Base-by-base conservation (phyloP, 1,284 basidiomycete species). In the Cryptococcus deneoformans region DNA sequence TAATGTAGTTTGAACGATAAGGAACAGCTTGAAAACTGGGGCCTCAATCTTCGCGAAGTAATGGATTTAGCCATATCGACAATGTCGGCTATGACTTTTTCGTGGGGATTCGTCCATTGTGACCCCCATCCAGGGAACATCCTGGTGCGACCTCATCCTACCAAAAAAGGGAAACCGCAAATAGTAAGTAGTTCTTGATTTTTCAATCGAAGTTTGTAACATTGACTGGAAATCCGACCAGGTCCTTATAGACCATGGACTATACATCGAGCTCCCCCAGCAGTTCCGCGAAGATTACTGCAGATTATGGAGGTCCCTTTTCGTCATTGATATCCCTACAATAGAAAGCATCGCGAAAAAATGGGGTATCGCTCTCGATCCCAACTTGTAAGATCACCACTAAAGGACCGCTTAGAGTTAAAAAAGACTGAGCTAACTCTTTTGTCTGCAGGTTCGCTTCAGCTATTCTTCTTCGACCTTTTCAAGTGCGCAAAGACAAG, bases 21-120 rank as follows among this genome's bases (percentile, higher is more conserved):
- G 42, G 74, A 69, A 36, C 69, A 73, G 52, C 66, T 80, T 36
- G 74, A 75, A 49, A 67, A 61, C 36, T 77, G 70, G 77, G 72
- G 67, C 5, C 66, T 81, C 45, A 73, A 72, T 7, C 78, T 85
- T 12, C 80, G 83, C 57, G 82, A 84, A 38, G 75, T 75, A 1
- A 78, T 79, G 77, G 77, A 79, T 54, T 65, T 78, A 8, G 72
- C 73, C 2, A 78, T 79, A 45, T 64, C 87, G 55, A 85, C 85
- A 14, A 90, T 90, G 83, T 85, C 89, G 29, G 88, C 90, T 56
- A 82, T 92, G 80, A 91, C 92, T 70, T 95, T 94, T 73, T 84
- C 83, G 59, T 94, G 88, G 87, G 91, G 91, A 5, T 92, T 87
- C 82, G 85, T 90, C 59, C 89, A 88, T 59, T 78, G 77, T 54